Percentiles rank a stretch among this genome's conserved stretches.
phyloP scores from a whole-genome alignment of 768 basidiomycete genomes.

The Boletus rex-veris region DNA sequence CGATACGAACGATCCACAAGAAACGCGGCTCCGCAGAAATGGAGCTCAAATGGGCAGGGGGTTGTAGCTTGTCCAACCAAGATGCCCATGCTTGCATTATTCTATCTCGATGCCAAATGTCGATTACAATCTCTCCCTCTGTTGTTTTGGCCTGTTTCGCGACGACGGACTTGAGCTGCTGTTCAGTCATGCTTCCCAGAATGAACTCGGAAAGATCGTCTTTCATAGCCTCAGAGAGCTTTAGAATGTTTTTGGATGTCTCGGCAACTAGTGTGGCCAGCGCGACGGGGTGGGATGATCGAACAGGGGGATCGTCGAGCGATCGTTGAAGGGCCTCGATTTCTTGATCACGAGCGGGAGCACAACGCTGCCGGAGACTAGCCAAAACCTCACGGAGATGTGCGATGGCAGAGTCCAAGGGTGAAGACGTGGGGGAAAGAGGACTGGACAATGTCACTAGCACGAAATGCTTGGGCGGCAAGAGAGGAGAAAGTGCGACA shows the following conservation, averaged over 20 bases:
- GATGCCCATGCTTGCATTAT: constrained; percentile 21
- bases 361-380: constrained; percentile 58
- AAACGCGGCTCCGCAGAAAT: constrained; percentile 16
- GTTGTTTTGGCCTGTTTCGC: constrained; percentile 48
- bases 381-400: constrained; percentile 53
- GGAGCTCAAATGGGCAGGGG: constrained; percentile 6
- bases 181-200: constrained; percentile 63
- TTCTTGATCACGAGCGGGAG: constrained; percentile 57
- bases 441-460: constrained; percentile 53
- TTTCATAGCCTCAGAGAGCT: constrained; percentile 61
- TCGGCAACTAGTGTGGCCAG: constrained; percentile 50
- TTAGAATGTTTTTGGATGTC: constrained; percentile 45
- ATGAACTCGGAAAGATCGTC: constrained; percentile 64
- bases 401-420: constrained; percentile 53
- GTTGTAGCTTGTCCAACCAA: constrained; percentile 19
- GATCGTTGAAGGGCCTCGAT: constrained; percentile 43
- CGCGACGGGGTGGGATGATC: constrained; percentile 21
- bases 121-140: constrained; percentile 53
- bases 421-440: constrained; percentile 64
- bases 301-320: constrained; percentile 33
- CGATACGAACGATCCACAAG: constrained; percentile 47
- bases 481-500: constrained; percentile 49
- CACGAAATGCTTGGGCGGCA: constrained; percentile 52
- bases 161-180: constrained; percentile 49
- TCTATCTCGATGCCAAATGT: constrained; percentile 43